phyloP scores from a whole-genome alignment of 2,329 filamentous ascomycete species.

The Hymenoscyphus scutula region DNA sequence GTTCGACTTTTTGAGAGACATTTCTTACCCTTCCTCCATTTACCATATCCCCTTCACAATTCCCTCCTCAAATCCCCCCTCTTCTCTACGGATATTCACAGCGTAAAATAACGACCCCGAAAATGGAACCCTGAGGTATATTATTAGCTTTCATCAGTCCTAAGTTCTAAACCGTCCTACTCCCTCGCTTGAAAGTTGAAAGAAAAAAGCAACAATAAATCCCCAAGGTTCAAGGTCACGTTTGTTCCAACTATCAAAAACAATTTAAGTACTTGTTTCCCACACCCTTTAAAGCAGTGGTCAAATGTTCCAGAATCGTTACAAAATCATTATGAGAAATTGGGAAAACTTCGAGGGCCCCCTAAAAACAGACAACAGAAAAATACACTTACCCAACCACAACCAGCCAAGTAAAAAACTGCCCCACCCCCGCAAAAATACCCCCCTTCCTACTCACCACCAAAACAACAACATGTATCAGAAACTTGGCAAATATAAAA shows the following conservation, averaged over 20 bases:
- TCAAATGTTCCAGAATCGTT: background rate
- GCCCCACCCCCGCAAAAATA: background rate
- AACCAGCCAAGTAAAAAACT: background rate
- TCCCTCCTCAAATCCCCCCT: conserved; percentile 3
- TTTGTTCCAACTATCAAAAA: background rate
- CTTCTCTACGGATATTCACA: conserved; percentile 7
- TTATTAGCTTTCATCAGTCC: background rate
- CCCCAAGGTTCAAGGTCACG: too few species aligned
- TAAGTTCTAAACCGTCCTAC: too few species aligned
- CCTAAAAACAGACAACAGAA: background rate
- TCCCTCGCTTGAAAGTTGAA: too few species aligned
- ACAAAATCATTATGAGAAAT: background rate
- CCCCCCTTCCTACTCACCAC: background rate
- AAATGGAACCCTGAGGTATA: conserved; percentile 11
- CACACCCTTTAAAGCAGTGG: background rate
- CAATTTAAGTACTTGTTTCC: background rate
- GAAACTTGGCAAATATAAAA: background rate
- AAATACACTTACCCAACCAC: background rate
- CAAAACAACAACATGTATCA: background rate
- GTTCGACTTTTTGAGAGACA: too few species aligned
- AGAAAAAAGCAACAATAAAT: background rate
- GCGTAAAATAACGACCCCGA: conserved; percentile 9
- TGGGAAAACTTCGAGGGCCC: too few species aligned
- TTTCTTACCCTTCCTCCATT: background rate
- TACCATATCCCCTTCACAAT: background rate